Conservation (phyloP, 176 grass and related monocot species). For the Phoenix dactylifera region DNA sequence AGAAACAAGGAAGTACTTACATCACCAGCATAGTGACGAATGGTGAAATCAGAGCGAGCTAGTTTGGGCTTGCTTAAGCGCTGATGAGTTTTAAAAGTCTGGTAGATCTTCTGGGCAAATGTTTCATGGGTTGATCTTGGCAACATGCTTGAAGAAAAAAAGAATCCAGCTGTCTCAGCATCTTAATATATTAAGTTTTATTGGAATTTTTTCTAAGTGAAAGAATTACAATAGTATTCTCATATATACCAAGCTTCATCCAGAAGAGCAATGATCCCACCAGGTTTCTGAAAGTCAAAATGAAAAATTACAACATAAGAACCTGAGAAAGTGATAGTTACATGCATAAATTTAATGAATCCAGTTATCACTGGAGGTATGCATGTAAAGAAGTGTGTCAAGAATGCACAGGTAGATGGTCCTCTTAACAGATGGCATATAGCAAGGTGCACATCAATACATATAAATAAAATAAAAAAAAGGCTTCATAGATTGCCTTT, state of each 20-base stretch:
- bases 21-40: conserved; percentile 93
- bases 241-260: conserved; percentile 87
- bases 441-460: too few species aligned
- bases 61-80: conserved; percentile 92
- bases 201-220: too few species aligned
- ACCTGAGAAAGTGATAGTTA: too few species aligned
- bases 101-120: conserved; percentile 94
- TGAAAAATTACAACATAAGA: conserved; percentile 26
- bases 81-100: conserved; percentile 67
- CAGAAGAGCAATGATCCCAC: conserved; percentile 88
- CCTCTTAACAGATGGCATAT: too few species aligned
- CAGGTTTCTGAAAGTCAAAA: conserved; percentile 67
- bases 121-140: conserved; percentile 90
- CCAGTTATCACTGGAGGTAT: too few species aligned
- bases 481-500: too few species aligned
- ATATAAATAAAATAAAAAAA: too few species aligned
- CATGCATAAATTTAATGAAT: too few species aligned
- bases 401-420: too few species aligned
- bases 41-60: conserved; percentile 82
- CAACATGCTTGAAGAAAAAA: conserved; percentile 48
- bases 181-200: too few species aligned
- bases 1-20: conserved; percentile 39
- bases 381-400: too few species aligned
- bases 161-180: too few species aligned
- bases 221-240: background rate